These are phyloP conservation scores for Podospora didyma DNA, from an alignment of 495 filamentous ascomycete species.

Conservation along the genomic window DNA sequence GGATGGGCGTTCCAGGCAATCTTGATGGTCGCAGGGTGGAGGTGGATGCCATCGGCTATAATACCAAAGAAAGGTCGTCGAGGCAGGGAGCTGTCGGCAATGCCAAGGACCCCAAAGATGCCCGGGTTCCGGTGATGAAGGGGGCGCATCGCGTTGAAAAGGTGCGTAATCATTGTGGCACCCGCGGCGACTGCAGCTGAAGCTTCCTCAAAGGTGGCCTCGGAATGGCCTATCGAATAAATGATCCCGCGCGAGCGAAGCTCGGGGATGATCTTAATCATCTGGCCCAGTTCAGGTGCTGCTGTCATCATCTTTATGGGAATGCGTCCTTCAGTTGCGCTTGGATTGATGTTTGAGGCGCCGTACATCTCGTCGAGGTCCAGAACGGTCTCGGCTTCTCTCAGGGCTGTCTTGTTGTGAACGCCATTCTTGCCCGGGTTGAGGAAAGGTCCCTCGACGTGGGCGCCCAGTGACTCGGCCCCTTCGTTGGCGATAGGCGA, in stretches of 20 bases:
- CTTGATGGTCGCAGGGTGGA: slow-evolving; percentile 60
- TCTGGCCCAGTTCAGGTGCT: slow-evolving; percentile 69
- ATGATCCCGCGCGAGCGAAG: slow-evolving; percentile 59
- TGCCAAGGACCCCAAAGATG: slow-evolving; percentile 70
- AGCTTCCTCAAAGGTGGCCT: slow-evolving; percentile 74
- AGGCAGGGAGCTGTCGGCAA: slow-evolving; percentile 30
- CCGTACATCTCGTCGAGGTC: slow-evolving; percentile 70
- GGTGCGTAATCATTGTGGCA: slow-evolving; percentile 80
- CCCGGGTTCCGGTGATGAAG: slow-evolving; percentile 83
- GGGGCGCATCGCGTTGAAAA: slow-evolving; percentile 87
- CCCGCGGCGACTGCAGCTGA: slow-evolving; percentile 61
- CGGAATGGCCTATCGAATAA: slow-evolving; percentile 76
- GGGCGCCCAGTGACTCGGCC: slow-evolving; percentile 76
- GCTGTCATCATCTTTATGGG: slow-evolving; percentile 73
- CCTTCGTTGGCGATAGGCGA: slow-evolving; percentile 55
- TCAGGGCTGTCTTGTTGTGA: slow-evolving; percentile 65
- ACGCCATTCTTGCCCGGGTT: slow-evolving; percentile 66
- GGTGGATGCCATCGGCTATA: slow-evolving; percentile 64
- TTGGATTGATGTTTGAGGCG: slow-evolving; percentile 49
- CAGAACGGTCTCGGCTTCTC: slow-evolving; percentile 44
- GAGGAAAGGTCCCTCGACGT: slow-evolving; percentile 83
- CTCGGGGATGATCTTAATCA: slow-evolving; percentile 56
- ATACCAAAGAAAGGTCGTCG: slow-evolving; percentile 58
- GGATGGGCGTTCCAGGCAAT: slow-evolving; percentile 61
- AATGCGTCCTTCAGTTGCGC: slow-evolving; percentile 13